A percentile compares a stretch with the other conserved stretches of the same genome.
Conservation (phyloP, 2,329 filamentous ascomycete genomes). For the Sodiomyces alkalinus region DNA sequence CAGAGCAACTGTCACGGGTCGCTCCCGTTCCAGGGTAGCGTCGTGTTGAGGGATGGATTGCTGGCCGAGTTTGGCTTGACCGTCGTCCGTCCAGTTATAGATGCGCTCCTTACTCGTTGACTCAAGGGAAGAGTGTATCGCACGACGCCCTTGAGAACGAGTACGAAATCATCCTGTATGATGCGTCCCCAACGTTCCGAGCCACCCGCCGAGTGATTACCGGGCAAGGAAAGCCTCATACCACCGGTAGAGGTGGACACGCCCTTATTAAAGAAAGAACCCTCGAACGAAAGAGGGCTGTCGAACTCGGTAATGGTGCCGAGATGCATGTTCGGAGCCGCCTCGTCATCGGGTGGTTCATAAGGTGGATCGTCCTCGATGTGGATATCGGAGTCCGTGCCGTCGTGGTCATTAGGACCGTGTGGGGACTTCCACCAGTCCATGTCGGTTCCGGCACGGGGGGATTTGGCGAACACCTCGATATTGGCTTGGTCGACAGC, state of each 20-base stretch:
- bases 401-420: constrained; percentile 10
- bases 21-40: constrained; percentile 11
- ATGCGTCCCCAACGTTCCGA: constrained; percentile 82
- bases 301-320: constrained; percentile 79
- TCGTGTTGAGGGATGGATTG: constrained; percentile 28
- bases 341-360: constrained; percentile 51
- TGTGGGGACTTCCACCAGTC: constrained; percentile 40
- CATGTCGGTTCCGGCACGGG: constrained; percentile 59
- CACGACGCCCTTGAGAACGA: constrained; percentile 81
- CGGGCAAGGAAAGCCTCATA: constrained; percentile 66
- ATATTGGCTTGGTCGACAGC: constrained; percentile 76
- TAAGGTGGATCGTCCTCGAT: constrained; percentile 19
- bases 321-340: constrained; percentile 75
- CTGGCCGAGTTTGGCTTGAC: constrained; percentile 50
- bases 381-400: constrained; percentile 6
- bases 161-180: constrained; percentile 78
- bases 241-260: constrained; percentile 64
- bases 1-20: too few relatives aligned
- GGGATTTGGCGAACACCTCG: constrained; percentile 88
- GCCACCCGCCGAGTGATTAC: constrained; percentile 78
- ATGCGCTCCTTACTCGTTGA: constrained; percentile 41
- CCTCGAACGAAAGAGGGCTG: constrained; percentile 76
- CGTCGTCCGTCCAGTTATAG: constrained; percentile 42
- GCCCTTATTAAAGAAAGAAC: constrained; percentile 68
- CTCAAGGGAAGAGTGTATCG: constrained; percentile 61